phyloP scores from a whole-genome alignment of 345 rosid species.

The Triadica sebifera region DNA sequence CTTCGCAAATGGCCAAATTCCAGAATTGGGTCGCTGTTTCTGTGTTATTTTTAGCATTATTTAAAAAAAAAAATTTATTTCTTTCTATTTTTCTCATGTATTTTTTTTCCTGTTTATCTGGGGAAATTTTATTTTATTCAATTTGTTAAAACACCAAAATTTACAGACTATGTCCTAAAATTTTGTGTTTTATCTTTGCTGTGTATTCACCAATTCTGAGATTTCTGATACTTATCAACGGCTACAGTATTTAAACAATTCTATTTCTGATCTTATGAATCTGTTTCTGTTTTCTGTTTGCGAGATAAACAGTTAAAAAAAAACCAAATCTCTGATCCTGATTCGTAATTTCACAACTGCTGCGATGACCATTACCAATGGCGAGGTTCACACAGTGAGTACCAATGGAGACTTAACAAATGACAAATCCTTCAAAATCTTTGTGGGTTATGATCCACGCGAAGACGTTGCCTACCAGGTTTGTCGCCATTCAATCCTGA shows the following conservation, averaged over 20 bases:
- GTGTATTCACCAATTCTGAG: too few relatives aligned
- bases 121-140: background rate
- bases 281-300: background rate
- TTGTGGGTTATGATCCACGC: conserved; percentile 88
- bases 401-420: conserved; percentile 6
- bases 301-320: background rate
- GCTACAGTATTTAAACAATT: background rate
- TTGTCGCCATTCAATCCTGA: conserved; percentile 66
- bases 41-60: too few relatives aligned
- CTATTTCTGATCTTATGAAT: background rate
- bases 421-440: conserved; percentile 51
- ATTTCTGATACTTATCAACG: background rate
- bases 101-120: too few relatives aligned
- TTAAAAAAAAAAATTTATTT: too few relatives aligned
- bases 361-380: conserved; percentile 9
- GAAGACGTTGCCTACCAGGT: conserved; percentile 89
- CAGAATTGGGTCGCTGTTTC: too few relatives aligned
- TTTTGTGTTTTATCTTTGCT: too few relatives aligned
- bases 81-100: too few relatives aligned
- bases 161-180: too few relatives aligned
- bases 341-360: background rate
- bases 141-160: background rate
- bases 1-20: too few relatives aligned
- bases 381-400: background rate
- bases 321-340: background rate